Percentiles rank a stretch among this genome's conserved stretches.
Evolutionary conservation across 2,329 filamentous ascomycete species (phyloP).

Genomic region (Neofusicoccum umdonicola): DNA sequence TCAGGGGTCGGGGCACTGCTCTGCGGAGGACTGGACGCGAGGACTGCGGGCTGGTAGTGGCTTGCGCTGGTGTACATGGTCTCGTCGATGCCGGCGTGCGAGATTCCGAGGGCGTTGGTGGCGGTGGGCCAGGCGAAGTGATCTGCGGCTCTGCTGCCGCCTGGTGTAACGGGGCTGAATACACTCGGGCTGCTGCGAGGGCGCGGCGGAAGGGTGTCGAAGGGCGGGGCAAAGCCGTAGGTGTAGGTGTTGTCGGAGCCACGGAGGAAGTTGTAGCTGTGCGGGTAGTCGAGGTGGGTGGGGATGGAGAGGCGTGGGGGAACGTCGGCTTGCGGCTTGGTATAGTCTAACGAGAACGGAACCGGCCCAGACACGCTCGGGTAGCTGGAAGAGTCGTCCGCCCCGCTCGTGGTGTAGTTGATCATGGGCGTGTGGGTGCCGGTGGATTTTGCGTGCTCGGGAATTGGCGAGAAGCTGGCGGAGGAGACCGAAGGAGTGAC

Average conservation of each 20-base stretch:
- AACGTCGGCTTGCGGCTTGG: neutral
- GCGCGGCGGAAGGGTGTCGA: slow-evolving; percentile 28
- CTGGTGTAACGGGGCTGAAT: slow-evolving; percentile 35
- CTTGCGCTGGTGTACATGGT: slow-evolving; percentile 7
- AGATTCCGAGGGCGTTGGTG: slow-evolving; percentile 41
- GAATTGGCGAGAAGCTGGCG: slow-evolving; percentile 24
- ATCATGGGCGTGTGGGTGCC: slow-evolving; percentile 23
- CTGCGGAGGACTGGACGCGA: slow-evolving; percentile 16
- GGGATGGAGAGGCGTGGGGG: slow-evolving; percentile 18
- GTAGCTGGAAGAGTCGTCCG: slow-evolving; percentile 28
- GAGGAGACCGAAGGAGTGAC: slow-evolving; percentile 31
- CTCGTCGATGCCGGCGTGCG: slow-evolving; percentile 18
- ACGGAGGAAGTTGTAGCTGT: slow-evolving; percentile 24
- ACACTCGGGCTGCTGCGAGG: slow-evolving; percentile 45
- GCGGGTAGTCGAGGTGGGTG: slow-evolving; percentile 22
- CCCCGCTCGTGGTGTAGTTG: slow-evolving; percentile 23
- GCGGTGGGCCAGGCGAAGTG: slow-evolving; percentile 36
- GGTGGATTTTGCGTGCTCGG: slow-evolving; percentile 26
- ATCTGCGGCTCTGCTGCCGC: slow-evolving; percentile 25
- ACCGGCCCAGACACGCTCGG: slow-evolving; percentile 26
- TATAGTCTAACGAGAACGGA: slow-evolving; percentile 24
- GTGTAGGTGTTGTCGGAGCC: slow-evolving; percentile 12
- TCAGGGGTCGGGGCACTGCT: slow-evolving; percentile 31
- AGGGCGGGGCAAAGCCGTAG: slow-evolving; percentile 19
- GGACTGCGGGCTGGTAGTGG: slow-evolving; percentile 20